Percentiles rank a stretch among this genome's conserved stretches.
Evolutionary conservation across 345 rosid genomes (phyloP).

Genomic region (Bruguiera parviflora): DNA sequence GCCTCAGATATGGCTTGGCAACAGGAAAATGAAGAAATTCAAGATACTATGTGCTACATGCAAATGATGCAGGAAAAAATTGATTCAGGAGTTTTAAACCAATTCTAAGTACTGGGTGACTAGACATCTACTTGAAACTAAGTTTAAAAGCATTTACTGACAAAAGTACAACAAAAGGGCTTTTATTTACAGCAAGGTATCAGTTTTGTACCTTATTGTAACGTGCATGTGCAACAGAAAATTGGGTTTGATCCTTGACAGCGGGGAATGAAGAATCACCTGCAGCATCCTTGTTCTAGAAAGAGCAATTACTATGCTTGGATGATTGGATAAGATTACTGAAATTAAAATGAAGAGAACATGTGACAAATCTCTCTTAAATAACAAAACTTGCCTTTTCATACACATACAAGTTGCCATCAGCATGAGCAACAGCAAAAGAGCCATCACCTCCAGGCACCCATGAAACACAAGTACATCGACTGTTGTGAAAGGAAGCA

Average conservation of each 20-base stretch:
- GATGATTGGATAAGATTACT: conserved; percentile 12
- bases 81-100: not conserved
- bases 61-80: not conserved
- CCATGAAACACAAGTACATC: conserved; percentile 90
- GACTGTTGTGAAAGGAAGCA: conserved; percentile 50
- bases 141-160: not conserved
- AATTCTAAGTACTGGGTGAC: not conserved
- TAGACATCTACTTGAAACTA: conserved; percentile 7
- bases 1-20: not conserved
- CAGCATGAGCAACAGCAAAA: conserved; percentile 94
- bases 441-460: conserved; percentile 96
- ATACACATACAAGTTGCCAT: conserved; percentile 90
- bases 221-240: conserved; percentile 87
- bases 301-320: conserved; percentile 11
- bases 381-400: conserved; percentile 77
- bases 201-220: conserved; percentile 70
- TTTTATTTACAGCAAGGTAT: not conserved
- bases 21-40: not conserved
- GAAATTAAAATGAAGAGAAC: conserved; percentile 11
- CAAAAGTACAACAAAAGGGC: not conserved
- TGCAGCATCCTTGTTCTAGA: conserved; percentile 84
- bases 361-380: conserved; percentile 3
- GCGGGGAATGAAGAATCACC: conserved; percentile 93
- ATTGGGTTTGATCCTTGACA: conserved; percentile 80
- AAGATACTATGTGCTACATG: not conserved